These are phyloP conservation scores for Kurtzmaniella quercitrusa DNA, from an alignment of 1,139 yeast genomes.

Conservation along the genomic window DNA sequence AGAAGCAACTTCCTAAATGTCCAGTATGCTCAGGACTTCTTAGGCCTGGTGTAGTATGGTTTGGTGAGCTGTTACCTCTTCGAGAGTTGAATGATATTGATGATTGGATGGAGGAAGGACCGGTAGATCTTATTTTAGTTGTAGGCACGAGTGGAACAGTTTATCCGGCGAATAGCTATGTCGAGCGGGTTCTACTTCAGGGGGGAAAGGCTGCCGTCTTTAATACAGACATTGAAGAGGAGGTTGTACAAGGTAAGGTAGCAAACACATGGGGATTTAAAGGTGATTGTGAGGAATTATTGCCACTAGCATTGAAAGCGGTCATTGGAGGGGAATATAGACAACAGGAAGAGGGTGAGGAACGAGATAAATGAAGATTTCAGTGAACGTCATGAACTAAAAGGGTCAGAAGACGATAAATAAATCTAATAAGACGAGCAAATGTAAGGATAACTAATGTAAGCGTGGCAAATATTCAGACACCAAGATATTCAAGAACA, in stretches of 20 bases:
- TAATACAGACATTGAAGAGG: conserved; percentile 59
- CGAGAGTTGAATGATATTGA: conserved; percentile 62
- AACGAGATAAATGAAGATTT: too few relatives aligned
- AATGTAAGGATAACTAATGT: too few relatives aligned
- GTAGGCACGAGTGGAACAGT: conserved; percentile 83
- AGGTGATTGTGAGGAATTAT: conserved; percentile 74
- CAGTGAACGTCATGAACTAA: too few relatives aligned
- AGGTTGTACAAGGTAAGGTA: conserved; percentile 35
- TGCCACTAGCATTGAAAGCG: conserved; percentile 66
- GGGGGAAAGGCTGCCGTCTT: conserved; percentile 86
- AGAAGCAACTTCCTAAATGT: conserved; percentile 65
- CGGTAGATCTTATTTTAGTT: conserved; percentile 71
- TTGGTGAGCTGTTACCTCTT: conserved; percentile 78
- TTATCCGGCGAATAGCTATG: conserved; percentile 91
- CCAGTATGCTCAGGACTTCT: conserved; percentile 65
- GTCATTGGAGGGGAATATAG: conserved; percentile 19
- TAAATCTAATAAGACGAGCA: too few relatives aligned
- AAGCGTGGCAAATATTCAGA: too few relatives aligned
- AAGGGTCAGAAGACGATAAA: too few relatives aligned
- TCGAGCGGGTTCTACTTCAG: conserved; percentile 63
- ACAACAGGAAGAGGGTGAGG: not conserved
- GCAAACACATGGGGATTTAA: conserved; percentile 62
- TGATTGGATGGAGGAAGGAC: conserved; percentile 54
- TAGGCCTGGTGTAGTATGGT: conserved; percentile 92
- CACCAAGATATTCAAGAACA: too few relatives aligned